Conservation (phyloP, 768 basidiomycete species). For the Nidularia pulvinata region DNA sequence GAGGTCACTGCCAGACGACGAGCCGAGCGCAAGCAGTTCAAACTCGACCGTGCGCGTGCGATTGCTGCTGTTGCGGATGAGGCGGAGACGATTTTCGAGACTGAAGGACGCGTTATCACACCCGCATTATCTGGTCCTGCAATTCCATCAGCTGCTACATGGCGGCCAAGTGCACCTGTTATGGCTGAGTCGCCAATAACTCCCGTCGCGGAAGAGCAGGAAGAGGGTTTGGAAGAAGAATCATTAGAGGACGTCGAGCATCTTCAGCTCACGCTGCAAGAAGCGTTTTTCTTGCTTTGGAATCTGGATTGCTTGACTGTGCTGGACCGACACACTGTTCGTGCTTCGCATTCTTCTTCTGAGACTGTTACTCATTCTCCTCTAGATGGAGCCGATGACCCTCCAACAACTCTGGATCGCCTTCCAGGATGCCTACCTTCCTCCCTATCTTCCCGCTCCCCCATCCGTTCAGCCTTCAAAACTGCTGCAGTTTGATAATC, state of each 20-base stretch:
- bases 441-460: conserved; percentile 28
- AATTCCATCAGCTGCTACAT: conserved; percentile 82
- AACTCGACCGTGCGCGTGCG: conserved; percentile 87
- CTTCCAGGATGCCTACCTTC: conserved; percentile 57
- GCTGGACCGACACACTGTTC: conserved; percentile 63
- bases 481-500: conserved; percentile 75
- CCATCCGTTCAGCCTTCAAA: conserved; percentile 3
- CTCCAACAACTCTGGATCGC: conserved; percentile 61
- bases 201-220: conserved; percentile 23
- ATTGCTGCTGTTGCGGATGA: conserved; percentile 82
- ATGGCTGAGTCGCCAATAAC: conserved; percentile 13
- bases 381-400: conserved; percentile 52
- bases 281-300: conserved; percentile 90
- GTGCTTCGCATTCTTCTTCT: conserved; percentile 9
- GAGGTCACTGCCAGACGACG: conserved; percentile 89
- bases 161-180: conserved; percentile 46
- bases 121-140: conserved; percentile 57
- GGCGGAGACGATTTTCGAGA: conserved; percentile 73
- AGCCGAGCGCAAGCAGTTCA: conserved; percentile 89
- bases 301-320: conserved; percentile 81
- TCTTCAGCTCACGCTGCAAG: conserved; percentile 85
- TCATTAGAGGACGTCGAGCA: conserved; percentile 80
- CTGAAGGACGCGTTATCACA: conserved; percentile 65
- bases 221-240: conserved; percentile 37
- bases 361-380: background rate